Percentiles rank a stretch among this genome's conserved stretches.
These are phyloP conservation scores for Penicillium sp. DNA, from an alignment of 2,329 filamentous ascomycete genomes.

Conservation along the genomic window DNA sequence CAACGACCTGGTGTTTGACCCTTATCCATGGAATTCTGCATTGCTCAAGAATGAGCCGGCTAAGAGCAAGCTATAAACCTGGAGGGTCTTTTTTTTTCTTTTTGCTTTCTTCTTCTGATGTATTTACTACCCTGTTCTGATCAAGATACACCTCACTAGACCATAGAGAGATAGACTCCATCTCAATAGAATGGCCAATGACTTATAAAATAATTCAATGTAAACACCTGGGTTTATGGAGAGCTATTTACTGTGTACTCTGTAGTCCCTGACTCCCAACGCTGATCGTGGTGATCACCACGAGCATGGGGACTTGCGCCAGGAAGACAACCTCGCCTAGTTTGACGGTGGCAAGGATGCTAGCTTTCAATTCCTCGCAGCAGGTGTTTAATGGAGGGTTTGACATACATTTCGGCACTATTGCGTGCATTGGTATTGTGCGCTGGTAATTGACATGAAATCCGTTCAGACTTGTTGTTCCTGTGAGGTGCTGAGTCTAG, in stretches of 20 bases:
- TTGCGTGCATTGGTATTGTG: slow-evolving; percentile 26
- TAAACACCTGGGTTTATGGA: no score
- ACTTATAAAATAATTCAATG: not conserved
- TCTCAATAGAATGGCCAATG: slow-evolving; percentile 6
- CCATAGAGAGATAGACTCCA: slow-evolving; percentile 9
- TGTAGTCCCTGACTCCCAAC: no score
- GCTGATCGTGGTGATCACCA: not conserved
- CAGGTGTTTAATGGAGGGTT: slow-evolving; percentile 52
- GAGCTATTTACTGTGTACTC: no score
- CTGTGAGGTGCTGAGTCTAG: not conserved
- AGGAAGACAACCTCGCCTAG: slow-evolving; percentile 28
- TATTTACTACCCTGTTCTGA: not conserved
- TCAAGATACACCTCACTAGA: not conserved
- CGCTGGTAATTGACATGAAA: slow-evolving; percentile 11
- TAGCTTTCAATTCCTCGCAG: slow-evolving; percentile 50
- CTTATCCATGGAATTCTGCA: slow-evolving; percentile 61
- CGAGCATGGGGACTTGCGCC: not conserved
- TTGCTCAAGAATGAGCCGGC: slow-evolving; percentile 55
- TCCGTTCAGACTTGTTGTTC: not conserved
- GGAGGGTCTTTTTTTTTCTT: not conserved
- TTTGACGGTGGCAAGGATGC: slow-evolving; percentile 41
- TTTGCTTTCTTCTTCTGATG: slow-evolving; percentile 7
- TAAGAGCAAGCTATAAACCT: slow-evolving; percentile 38
- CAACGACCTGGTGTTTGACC: slow-evolving; percentile 68
- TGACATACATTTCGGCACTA: slow-evolving; percentile 41